phyloP scores from a whole-genome alignment of 2,329 filamentous ascomycete genomes.

The Aureobasidium mangrovei region DNA sequence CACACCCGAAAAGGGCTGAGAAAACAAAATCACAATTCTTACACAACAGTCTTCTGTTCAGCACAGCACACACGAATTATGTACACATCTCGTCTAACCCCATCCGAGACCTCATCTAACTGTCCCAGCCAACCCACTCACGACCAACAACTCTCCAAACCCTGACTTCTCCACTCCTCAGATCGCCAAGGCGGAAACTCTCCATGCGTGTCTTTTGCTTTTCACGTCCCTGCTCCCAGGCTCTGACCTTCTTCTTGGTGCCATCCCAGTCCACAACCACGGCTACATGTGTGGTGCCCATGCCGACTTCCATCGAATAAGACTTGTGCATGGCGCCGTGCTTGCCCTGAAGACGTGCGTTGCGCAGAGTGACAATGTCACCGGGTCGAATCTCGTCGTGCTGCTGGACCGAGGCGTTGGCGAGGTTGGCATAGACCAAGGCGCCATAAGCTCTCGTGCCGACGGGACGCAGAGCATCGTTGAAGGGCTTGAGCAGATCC shows the following conservation, averaged over 20 bases:
- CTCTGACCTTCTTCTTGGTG: constrained; percentile 92
- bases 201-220: constrained; percentile 89
- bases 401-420: constrained; percentile 83
- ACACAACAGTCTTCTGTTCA: too few relatives aligned
- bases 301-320: constrained; percentile 80
- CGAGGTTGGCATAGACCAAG: constrained; percentile 87
- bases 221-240: constrained; percentile 91
- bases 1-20: too few relatives aligned
- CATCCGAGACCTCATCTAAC: neutral
- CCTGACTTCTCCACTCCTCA: constrained; percentile 89
- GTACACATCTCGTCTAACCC: too few relatives aligned
- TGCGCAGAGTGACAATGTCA: constrained; percentile 87
- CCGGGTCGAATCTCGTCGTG: constrained; percentile 89
- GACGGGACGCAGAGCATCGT: constrained; percentile 68
- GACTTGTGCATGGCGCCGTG: constrained; percentile 93
- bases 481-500: constrained; percentile 63
- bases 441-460: constrained; percentile 87
- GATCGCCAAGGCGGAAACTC: constrained; percentile 86
- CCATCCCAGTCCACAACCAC: constrained; percentile 96
- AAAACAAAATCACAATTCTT: too few relatives aligned
- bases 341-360: constrained; percentile 90
- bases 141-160: constrained; percentile 94
- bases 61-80: too few relatives aligned
- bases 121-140: constrained; percentile 84
- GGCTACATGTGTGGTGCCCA: constrained; percentile 64